A percentile compares a stretch with the other conserved stretches of the same genome.
Conservation (phyloP, 805 yeast species). For the Yamadazyma sp. region DNA sequence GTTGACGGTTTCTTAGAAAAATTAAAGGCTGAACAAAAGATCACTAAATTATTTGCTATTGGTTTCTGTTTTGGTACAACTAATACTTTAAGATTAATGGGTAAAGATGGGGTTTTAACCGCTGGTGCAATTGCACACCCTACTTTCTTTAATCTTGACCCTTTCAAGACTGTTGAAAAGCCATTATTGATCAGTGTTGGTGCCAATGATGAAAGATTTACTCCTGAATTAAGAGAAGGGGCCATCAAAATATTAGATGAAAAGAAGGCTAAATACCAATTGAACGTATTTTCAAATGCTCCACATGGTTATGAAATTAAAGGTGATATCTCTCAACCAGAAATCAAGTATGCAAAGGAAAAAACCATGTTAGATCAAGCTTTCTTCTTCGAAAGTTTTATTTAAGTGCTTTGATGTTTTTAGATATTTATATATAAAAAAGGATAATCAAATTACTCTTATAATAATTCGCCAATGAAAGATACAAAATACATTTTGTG, state of each 20-base stretch:
- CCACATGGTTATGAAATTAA: slow-evolving; percentile 74
- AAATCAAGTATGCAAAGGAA: slow-evolving; percentile 59
- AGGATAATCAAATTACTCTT: too few relatives aligned
- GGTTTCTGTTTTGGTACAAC: slow-evolving; percentile 26
- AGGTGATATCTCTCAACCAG: slow-evolving; percentile 59
- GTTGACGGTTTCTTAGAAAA: slow-evolving; percentile 9
- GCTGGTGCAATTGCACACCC: slow-evolving; percentile 82
- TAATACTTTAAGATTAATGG: slow-evolving; percentile 26
- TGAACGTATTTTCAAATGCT: slow-evolving; percentile 58
- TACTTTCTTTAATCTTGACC: slow-evolving; percentile 62
- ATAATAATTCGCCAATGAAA: too few relatives aligned
- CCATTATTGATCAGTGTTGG: slow-evolving; percentile 74
- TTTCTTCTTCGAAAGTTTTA: slow-evolving; percentile 6
- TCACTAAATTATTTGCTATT: slow-evolving; percentile 10
- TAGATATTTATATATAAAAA: too few relatives aligned
- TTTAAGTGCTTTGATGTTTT: too few relatives aligned
- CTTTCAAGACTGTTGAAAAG: slow-evolving; percentile 46
- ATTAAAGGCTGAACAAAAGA: slow-evolving; percentile 1
- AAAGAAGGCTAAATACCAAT: slow-evolving; percentile 52
- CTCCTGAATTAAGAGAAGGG: slow-evolving; percentile 54
- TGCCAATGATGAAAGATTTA: slow-evolving; percentile 57
- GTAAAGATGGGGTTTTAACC: slow-evolving; percentile 38
- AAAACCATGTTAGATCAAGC: slow-evolving; percentile 52
- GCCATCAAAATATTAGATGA: slow-evolving; percentile 51
- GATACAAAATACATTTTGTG: too few relatives aligned